Evolutionary conservation across 2,329 filamentous ascomycete genomes (phyloP).

Genomic region (Tolypocladium inflatum): DNA sequence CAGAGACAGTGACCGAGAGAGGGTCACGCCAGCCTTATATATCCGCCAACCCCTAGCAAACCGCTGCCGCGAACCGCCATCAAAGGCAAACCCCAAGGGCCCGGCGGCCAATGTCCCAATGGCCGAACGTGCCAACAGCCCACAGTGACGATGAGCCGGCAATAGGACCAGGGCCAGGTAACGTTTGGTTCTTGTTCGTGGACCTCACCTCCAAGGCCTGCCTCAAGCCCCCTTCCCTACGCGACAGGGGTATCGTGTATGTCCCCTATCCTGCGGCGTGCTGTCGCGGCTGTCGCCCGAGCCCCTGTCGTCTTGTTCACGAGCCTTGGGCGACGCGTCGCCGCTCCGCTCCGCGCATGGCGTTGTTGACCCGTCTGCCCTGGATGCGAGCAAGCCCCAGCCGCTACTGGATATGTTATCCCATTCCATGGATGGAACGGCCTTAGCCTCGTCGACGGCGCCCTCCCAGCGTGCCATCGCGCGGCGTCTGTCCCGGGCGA

Average conservation of each 20-base stretch:
- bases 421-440: neutral
- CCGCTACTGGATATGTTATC: neutral
- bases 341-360: neutral
- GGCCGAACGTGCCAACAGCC: neutral
- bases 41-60: neutral
- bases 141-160: neutral
- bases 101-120: neutral
- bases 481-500: neutral
- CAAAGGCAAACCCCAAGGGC: neutral
- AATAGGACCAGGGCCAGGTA: neutral
- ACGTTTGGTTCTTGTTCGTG: neutral
- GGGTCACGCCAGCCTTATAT: neutral
- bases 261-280: neutral
- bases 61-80: neutral
- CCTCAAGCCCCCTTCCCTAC: neutral
- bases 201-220: neutral
- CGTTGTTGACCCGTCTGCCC: neutral
- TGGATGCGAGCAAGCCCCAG: neutral
- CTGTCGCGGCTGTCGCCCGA: neutral
- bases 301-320: neutral
- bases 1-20: neutral
- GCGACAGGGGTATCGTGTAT: neutral
- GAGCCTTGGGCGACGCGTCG: neutral
- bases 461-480: neutral
- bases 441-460: neutral